phyloP scores from a whole-genome alignment of 73 alveolate species.

The Durusdinium trenchii region DNA sequence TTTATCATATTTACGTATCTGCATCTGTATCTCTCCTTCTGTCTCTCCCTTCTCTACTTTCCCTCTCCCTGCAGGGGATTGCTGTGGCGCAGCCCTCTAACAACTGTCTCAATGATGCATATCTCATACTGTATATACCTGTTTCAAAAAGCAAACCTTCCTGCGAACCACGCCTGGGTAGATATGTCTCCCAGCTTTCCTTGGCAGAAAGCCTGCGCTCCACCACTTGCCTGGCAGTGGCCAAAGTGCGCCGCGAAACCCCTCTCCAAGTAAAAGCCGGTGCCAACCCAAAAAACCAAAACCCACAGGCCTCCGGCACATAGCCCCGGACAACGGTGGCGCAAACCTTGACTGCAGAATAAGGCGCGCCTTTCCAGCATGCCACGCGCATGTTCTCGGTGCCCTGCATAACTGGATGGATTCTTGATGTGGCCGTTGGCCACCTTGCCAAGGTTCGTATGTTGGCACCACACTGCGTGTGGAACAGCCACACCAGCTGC shows the following conservation, averaged over 20 bases:
- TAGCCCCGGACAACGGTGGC: constrained; percentile 44
- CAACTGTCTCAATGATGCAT: too few species aligned
- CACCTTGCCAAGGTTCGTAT: background rate
- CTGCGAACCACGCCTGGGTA: too few species aligned
- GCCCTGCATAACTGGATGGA: background rate
- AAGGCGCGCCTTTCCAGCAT: too few species aligned
- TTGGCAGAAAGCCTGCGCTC: constrained; percentile 1
- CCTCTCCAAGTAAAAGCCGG: too few species aligned
- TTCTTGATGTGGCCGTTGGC: background rate
- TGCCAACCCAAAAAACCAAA: too few species aligned
- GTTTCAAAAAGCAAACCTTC: too few species aligned
- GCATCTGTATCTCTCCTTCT: too few species aligned
- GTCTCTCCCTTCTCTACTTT: too few species aligned
- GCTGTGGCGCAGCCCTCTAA: too few species aligned
- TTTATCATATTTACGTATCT: too few species aligned
- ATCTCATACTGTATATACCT: too few species aligned
- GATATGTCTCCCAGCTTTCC: background rate
- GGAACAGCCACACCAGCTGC: background rate
- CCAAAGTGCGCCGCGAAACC: background rate
- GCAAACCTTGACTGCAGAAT: background rate
- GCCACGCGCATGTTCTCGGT: background rate
- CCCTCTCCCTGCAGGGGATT: too few species aligned
- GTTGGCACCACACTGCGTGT: background rate
- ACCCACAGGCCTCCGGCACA: constrained; percentile 16
- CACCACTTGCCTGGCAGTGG: constrained; percentile 6